Conservation (phyloP, 2,329 filamentous ascomycete genomes). For the Colletotrichum euphorbiae region DNA sequence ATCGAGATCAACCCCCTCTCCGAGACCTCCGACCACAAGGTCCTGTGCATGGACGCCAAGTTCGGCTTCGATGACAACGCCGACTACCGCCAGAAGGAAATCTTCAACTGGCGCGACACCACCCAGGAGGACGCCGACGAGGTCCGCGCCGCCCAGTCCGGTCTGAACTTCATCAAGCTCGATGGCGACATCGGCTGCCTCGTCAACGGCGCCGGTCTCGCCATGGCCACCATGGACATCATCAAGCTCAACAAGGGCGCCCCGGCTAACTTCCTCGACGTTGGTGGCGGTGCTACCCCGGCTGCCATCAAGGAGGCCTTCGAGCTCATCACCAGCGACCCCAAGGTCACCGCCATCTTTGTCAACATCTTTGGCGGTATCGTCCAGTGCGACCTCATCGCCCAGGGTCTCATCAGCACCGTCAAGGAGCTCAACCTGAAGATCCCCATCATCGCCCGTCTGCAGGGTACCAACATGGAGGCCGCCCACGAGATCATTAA, state of each 20-base stretch:
- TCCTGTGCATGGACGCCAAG: conserved; percentile 99
- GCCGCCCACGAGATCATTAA: conserved; percentile 92
- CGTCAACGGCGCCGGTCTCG: conserved; percentile 98
- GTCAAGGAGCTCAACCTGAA: conserved; percentile 95
- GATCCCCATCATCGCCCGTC: conserved; percentile 94
- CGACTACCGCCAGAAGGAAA: conserved; percentile 96
- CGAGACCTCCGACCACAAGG: conserved; percentile 97
- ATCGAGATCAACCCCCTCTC: conserved; percentile 99
- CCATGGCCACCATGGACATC: conserved; percentile 99
- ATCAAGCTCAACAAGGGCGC: conserved; percentile 98
- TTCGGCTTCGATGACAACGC: conserved; percentile 99
- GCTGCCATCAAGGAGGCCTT: conserved; percentile 98
- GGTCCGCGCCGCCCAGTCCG: conserved; percentile 90
- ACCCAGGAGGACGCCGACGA: conserved; percentile 97
- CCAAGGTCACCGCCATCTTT: conserved; percentile 98
- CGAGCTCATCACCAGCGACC: conserved; percentile 97
- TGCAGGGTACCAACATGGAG: conserved; percentile 99
- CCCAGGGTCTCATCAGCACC: conserved; percentile 94
- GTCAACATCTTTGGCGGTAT: conserved; percentile 99
- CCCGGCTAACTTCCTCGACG: conserved; percentile 98
- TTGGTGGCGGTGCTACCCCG: conserved; percentile 96
- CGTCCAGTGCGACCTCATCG: conserved; percentile 97
- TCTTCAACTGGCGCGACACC: conserved; percentile 93
- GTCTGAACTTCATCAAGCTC: conserved; percentile 99
- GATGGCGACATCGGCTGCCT: conserved; percentile 99